Percentiles rank a stretch among this genome's conserved stretches.
Conservation (phyloP, 2,329 filamentous ascomycete species). For the Didymella sp. region DNA sequence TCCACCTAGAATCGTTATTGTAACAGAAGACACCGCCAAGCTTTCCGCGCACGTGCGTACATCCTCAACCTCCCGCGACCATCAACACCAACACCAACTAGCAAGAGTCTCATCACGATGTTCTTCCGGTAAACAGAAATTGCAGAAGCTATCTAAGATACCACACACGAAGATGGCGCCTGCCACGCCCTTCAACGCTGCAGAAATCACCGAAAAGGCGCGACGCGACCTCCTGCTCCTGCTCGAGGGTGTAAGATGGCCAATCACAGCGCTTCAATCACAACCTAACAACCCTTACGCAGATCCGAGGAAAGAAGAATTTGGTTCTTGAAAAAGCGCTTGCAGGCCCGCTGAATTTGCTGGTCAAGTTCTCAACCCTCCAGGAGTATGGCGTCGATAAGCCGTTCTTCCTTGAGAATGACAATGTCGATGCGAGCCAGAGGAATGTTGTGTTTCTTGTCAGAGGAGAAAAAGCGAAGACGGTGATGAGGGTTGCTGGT, state of each 20-base stretch:
- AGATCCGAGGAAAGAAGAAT: slow-evolving; percentile 99
- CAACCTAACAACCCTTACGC: slow-evolving; percentile 39
- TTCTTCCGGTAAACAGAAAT: background rate
- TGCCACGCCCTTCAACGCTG: slow-evolving; percentile 72
- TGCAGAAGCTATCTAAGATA: background rate
- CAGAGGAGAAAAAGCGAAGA: slow-evolving; percentile 84
- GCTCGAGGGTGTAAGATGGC: slow-evolving; percentile 86
- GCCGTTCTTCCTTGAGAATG: slow-evolving; percentile 95
- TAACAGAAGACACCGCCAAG: slow-evolving; percentile 16
- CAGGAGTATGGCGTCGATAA: slow-evolving; percentile 98
- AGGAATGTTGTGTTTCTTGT: slow-evolving; percentile 94
- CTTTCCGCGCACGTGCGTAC: slow-evolving; percentile 19
- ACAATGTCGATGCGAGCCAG: slow-evolving; percentile 92
- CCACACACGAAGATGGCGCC: slow-evolving; percentile 64
- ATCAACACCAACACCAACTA: slow-evolving; percentile 5
- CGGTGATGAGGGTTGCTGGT: slow-evolving; percentile 90
- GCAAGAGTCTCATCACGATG: slow-evolving; percentile 6
- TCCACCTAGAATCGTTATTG: no score
- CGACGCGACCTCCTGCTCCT: slow-evolving; percentile 88
- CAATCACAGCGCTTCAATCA: slow-evolving; percentile 36
- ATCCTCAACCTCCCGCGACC: slow-evolving; percentile 13
- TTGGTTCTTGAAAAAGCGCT: slow-evolving; percentile 90
- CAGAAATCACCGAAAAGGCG: slow-evolving; percentile 79
- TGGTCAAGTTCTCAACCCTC: slow-evolving; percentile 93
- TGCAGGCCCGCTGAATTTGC: slow-evolving; percentile 85